Evolutionary conservation across 78 protist genomes (phyloP).

Genomic region (Isochrysis galbana): DNA sequence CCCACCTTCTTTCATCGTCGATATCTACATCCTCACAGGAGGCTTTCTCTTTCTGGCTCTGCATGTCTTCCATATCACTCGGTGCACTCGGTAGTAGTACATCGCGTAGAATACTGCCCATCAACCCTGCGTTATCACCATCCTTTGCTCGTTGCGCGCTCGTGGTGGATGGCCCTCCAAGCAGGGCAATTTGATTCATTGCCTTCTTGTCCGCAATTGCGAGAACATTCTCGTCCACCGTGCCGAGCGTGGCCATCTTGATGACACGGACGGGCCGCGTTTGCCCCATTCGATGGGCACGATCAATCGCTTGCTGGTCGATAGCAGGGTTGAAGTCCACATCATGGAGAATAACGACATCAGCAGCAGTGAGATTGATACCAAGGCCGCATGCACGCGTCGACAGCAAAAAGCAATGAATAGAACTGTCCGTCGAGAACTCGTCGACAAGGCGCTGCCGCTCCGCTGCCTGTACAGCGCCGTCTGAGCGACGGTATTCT

Average conservation of each 20-base stretch:
- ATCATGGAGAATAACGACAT: constrained; percentile 92
- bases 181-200: background rate
- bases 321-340: constrained; percentile 94
- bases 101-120: background rate
- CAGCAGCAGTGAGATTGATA: constrained; percentile 94
- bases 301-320: constrained; percentile 91
- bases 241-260: constrained; percentile 30
- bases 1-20: too few species aligned
- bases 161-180: background rate
- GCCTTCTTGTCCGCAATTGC: constrained; percentile 9
- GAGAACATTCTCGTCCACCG: constrained; percentile 94
- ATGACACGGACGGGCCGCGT: background rate
- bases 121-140: background rate
- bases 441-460: constrained; percentile 80
- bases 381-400: constrained; percentile 96
- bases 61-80: too few species aligned
- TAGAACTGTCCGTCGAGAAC: constrained; percentile 73
- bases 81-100: too few species aligned
- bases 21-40: too few species aligned
- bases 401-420: constrained; percentile 78
- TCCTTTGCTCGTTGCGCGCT: background rate
- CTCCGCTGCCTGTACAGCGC: constrained; percentile 77
- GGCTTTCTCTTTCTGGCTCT: too few species aligned
- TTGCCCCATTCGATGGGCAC: constrained; percentile 98
- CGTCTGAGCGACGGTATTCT: constrained; percentile 90